phyloP scores from a whole-genome alignment of 495 filamentous ascomycete genomes.

The Geoglossum glabrum region DNA sequence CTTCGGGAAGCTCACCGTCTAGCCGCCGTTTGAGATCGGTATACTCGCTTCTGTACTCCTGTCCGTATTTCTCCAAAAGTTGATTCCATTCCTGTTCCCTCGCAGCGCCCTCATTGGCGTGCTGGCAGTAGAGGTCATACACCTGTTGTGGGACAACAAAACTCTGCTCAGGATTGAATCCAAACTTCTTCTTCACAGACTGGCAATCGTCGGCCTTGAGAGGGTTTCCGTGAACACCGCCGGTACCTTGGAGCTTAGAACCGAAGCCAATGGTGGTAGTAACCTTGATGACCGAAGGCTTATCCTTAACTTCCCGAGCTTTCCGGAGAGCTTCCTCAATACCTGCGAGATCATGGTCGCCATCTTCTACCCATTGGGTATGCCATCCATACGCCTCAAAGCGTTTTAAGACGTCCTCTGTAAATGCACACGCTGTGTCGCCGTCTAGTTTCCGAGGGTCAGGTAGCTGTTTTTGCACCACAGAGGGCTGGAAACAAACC shows the following conservation, averaged over 20 bases:
- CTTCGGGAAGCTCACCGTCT: conserved; percentile 70
- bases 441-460: conserved; percentile 36
- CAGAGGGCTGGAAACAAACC: conserved; percentile 25
- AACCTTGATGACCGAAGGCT: conserved; percentile 92
- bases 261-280: conserved; percentile 97
- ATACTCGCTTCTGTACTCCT: conserved; percentile 53
- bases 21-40: conserved; percentile 69
- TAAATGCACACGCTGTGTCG: conserved; percentile 88
- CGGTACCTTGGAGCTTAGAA: conserved; percentile 80
- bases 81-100: conserved; percentile 90
- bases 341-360: conserved; percentile 69
- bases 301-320: conserved; percentile 74
- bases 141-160: conserved; percentile 92
- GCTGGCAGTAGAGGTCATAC: conserved; percentile 75
- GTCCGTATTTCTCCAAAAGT: conserved; percentile 68
- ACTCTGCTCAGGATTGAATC: conserved; percentile 83
- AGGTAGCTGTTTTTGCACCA: not conserved
- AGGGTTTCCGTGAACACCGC: conserved; percentile 85
- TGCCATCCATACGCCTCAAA: conserved; percentile 99
- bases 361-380: conserved; percentile 63
- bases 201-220: conserved; percentile 86
- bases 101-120: conserved; percentile 64
- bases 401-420: conserved; percentile 86
- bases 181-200: conserved; percentile 80
- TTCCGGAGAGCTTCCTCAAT: conserved; percentile 80